Evolutionary conservation across 768 basidiomycete genomes (phyloP), one percentile per base, ranked within the genome.

Genomic region (Filobasidium wieringae): DNA sequence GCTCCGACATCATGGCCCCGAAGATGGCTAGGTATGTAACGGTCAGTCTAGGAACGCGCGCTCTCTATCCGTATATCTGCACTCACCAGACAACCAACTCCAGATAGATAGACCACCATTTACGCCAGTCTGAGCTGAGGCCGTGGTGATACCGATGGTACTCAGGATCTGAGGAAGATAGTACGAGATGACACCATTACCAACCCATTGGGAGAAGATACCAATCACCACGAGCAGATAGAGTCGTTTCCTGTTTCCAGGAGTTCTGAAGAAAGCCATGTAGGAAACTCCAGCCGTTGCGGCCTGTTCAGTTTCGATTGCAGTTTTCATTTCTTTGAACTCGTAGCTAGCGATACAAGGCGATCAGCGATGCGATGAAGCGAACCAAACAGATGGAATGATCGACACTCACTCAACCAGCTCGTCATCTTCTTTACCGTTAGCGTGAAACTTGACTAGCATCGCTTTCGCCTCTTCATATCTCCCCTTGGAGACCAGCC

Each of bases 391-490:
- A 15, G 17, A 40, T n/a, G n/a, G n/a, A n/a, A 4, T 5, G 17
- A 22, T 22, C 17, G 4, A 40, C 15, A 40, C 37, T 15, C 22
- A 40, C 22, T 53, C 50, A 7, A 71, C 64, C 29, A 71, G 61
- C 11, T 81, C 78, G 64, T 84, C 80, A 22, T 78, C 60, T 49
- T 68, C 17, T 70, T 89, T 79, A 62, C 86, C 82, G 61, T 87
- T 82, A 32, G 86, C 85, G 65, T 92, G 88, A 71, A 89, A 88
- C 70, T 86, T 83, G 1, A 86, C 86, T 19, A 92, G 78, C 12
- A 78, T 79, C 22, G 77, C 66, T 40, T 85, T 74, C 1, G 87
- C 89, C 69, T 87, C 77, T 0, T 76, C 79, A 11, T 86, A 80
- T 55, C 79, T 80, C 24, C 87, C 87, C 71, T 84, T 86, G 74